Evolutionary conservation across 768 basidiomycete species (phyloP).

Genomic region (Hygrocybe coccinea): DNA sequence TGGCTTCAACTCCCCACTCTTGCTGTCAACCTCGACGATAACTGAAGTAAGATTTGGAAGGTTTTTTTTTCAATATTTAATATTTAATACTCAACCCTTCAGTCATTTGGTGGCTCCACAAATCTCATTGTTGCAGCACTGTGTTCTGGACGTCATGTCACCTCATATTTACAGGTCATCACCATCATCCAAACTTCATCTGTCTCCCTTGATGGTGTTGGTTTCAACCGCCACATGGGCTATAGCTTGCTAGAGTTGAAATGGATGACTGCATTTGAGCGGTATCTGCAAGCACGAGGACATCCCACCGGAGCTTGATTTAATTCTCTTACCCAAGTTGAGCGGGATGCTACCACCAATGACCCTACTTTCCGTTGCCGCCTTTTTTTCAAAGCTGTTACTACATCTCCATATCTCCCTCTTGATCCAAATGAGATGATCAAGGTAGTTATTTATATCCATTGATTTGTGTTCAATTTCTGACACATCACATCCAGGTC

Average conservation of each 20-base stretch:
- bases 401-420: not conserved
- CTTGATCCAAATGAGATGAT: not conserved
- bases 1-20: not conserved
- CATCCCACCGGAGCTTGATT: not conserved
- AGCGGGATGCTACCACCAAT: not conserved
- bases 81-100: not conserved
- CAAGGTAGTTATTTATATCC: not conserved
- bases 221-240: not conserved
- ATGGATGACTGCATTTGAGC: conserved; percentile 1
- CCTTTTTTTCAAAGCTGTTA: conserved; percentile 5
- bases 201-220: not conserved
- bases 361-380: not conserved
- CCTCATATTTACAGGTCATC: not conserved
- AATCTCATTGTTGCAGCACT: not conserved
- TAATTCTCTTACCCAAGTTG: not conserved
- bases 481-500: not conserved
- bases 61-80: not conserved
- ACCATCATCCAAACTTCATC: not conserved
- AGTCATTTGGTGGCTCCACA: not conserved
- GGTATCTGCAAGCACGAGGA: conserved; percentile 1
- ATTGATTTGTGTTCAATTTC: not conserved
- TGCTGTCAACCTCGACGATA: not conserved
- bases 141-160: not conserved
- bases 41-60: not conserved
- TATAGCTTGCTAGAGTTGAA: not conserved